Percentiles rank a stretch among this genome's conserved stretches.
Evolutionary conservation across 2,329 filamentous ascomycete species (phyloP).

Genomic region (Tolypocladium pustulatum): DNA sequence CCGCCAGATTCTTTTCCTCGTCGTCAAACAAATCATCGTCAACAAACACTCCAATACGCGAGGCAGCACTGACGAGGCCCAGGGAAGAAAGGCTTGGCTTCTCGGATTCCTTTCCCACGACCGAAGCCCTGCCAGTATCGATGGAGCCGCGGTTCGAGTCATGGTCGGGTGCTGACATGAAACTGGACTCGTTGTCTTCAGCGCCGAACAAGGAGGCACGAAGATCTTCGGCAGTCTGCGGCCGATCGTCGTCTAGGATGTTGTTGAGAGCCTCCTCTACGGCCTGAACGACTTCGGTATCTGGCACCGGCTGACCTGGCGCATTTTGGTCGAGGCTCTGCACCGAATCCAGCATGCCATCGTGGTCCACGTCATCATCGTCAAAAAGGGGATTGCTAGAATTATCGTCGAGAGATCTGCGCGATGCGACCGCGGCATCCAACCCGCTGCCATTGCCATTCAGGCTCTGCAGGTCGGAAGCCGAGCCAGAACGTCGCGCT

Average conservation of each 20-base stretch:
- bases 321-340: slow-evolving; percentile 67
- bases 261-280: slow-evolving; percentile 88
- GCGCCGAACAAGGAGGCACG: slow-evolving; percentile 53
- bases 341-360: slow-evolving; percentile 60
- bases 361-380: slow-evolving; percentile 67
- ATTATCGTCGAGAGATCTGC: slow-evolving; percentile 62
- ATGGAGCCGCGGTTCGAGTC: slow-evolving; percentile 52
- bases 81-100: slow-evolving; percentile 87
- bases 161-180: slow-evolving; percentile 43
- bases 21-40: slow-evolving; percentile 91
- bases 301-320: slow-evolving; percentile 45
- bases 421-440: slow-evolving; percentile 32
- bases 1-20: slow-evolving; percentile 73
- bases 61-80: slow-evolving; percentile 78
- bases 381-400: slow-evolving; percentile 55
- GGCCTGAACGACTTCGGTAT: slow-evolving; percentile 76
- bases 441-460: slow-evolving; percentile 18
- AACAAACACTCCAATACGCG: slow-evolving; percentile 83
- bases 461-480: slow-evolving; percentile 33
- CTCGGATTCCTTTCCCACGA: slow-evolving; percentile 35
- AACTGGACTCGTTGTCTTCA: slow-evolving; percentile 31
- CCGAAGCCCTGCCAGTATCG: slow-evolving; percentile 33
- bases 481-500: slow-evolving; percentile 33
- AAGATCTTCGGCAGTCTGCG: slow-evolving; percentile 52
- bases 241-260: slow-evolving; percentile 73